These are phyloP conservation scores for Punica granatum DNA, from an alignment of 345 rosid species.

Conservation along the genomic window DNA sequence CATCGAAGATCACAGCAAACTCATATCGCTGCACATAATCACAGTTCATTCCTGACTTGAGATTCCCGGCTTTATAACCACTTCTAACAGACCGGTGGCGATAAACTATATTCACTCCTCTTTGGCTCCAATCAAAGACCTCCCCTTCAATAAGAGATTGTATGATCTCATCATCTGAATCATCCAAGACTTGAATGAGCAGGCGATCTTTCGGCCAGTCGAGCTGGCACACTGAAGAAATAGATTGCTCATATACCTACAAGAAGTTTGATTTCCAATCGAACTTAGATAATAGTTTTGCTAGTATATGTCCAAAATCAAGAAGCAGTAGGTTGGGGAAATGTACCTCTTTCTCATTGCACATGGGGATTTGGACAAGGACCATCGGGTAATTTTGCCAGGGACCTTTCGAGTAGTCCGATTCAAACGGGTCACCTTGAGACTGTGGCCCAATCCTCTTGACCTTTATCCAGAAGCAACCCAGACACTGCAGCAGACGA, in stretches of 20 bases:
- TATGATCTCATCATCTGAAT: constrained; percentile 17
- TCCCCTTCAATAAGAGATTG: constrained; percentile 18
- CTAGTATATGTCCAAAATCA: neutral
- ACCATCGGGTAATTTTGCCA: constrained; percentile 14
- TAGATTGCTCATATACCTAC: constrained; percentile 25
- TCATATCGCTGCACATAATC: constrained; percentile 12
- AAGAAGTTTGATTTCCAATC: neutral
- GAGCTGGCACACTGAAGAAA: constrained; percentile 18
- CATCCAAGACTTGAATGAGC: constrained; percentile 24
- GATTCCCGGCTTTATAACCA: constrained; percentile 30
- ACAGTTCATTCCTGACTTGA: constrained; percentile 18
- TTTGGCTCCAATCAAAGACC: constrained; percentile 18
- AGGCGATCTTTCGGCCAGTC: constrained; percentile 23
- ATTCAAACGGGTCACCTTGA: constrained; percentile 5
- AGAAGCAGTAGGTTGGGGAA: neutral
- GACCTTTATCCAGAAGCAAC: constrained; percentile 18
- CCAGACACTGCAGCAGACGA: constrained; percentile 15
- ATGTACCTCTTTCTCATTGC: constrained; percentile 24
- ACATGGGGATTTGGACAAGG: constrained; percentile 21
- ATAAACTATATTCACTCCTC: constrained; percentile 19
- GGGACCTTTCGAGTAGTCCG: constrained; percentile 1
- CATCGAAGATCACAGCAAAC: constrained; percentile 19
- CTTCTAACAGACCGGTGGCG: constrained; percentile 19
- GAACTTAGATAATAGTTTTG: neutral
- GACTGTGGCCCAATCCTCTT: constrained; percentile 10